phyloP scores from a whole-genome alignment of 768 basidiomycete genomes.

The Hericium erinaceus region DNA sequence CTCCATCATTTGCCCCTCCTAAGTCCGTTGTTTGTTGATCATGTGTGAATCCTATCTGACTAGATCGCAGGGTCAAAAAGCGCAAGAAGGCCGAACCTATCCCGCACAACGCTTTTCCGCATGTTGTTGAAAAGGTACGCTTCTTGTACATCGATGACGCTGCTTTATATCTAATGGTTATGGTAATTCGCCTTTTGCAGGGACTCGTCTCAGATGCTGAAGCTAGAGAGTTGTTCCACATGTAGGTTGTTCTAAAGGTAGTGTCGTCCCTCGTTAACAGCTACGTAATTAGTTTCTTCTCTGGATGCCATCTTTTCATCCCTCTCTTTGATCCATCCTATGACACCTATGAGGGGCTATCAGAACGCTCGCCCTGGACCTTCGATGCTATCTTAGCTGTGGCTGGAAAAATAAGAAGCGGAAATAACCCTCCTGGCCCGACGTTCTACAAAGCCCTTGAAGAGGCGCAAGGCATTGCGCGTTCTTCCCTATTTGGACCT shows the following conservation, averaged over 20 bases:
- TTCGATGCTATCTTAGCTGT: constrained; percentile 91
- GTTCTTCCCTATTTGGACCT: constrained; percentile 88
- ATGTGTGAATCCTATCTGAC: background rate
- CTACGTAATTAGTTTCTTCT: constrained; percentile 66
- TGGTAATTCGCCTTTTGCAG: constrained; percentile 27
- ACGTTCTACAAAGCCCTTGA: constrained; percentile 89
- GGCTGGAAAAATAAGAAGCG: constrained; percentile 85
- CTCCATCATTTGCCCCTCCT: constrained; percentile 53
- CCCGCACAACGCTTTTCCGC: constrained; percentile 78
- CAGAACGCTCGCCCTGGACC: constrained; percentile 92
- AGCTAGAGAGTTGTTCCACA: constrained; percentile 86
- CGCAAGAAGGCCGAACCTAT: constrained; percentile 78
- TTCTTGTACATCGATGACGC: background rate
- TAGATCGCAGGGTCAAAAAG: constrained; percentile 57
- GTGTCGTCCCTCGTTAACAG: constrained; percentile 7
- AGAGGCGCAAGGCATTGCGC: constrained; percentile 92
- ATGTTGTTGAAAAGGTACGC: constrained; percentile 76
- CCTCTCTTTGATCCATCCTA: constrained; percentile 89
- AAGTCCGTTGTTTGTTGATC: constrained; percentile 30
- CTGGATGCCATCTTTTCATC: constrained; percentile 93
- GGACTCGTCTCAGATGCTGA: constrained; percentile 80
- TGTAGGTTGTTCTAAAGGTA: constrained; percentile 37
- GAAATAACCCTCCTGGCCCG: constrained; percentile 73
- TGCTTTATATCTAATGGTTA: background rate
- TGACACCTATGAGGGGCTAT: constrained; percentile 88